Base-by-base conservation (phyloP, 768 basidiomycete genomes). In the Leucocoprinus sp. region DNA sequence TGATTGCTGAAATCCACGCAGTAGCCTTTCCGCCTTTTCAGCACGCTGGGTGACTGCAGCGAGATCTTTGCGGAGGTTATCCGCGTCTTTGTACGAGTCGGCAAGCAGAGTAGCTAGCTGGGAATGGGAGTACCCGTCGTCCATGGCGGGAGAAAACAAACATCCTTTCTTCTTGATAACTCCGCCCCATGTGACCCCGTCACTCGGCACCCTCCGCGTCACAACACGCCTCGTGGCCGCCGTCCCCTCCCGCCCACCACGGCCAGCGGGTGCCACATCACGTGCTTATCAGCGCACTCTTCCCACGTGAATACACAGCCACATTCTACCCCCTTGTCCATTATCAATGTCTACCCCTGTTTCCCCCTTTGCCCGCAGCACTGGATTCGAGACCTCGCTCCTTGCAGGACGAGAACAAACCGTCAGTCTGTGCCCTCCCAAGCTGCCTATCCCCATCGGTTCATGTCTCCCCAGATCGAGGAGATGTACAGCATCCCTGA, bases 401-500 rank as follows among this genome's bases (percentile, higher is more conserved):
- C 58, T 72, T 11, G 51, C 66, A 21, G 73, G 69, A 26, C 69
- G 76, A 48, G 76, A 78, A 56, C 78, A 81, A 59, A 79, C 76
- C 50, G 71, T 61, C 14, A n/a, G 58, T 60, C 70, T 60, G 43
- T 47, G 14, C 8, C 43, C 34, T 27, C 12, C 4, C 9, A 11
- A 5, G 31, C 9, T 31, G 14, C 8, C n/a, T 8, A 12, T 26
- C n/a, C n/a, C n/a, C n/a, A n/a, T 14, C 4, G 15, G 8, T 19
- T 1, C 26, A 37, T 19, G 37, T 52, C 51, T 28, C 55, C 57
- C 49, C 64, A 92, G 84, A 87, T 96, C 56, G 93, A 97, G 66
- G 93, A 97, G 68, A 95, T 96, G 92, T 99, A 98, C 60, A 88
- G 86, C 54, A 84, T 95, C 4, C 95, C 95, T 27, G 93, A 97